Percentiles rank a stretch among this genome's conserved stretches.
These are phyloP conservation scores for Fusarium beomiforme DNA, from an alignment of 2,329 filamentous ascomycete genomes.

Conservation along the genomic window DNA sequence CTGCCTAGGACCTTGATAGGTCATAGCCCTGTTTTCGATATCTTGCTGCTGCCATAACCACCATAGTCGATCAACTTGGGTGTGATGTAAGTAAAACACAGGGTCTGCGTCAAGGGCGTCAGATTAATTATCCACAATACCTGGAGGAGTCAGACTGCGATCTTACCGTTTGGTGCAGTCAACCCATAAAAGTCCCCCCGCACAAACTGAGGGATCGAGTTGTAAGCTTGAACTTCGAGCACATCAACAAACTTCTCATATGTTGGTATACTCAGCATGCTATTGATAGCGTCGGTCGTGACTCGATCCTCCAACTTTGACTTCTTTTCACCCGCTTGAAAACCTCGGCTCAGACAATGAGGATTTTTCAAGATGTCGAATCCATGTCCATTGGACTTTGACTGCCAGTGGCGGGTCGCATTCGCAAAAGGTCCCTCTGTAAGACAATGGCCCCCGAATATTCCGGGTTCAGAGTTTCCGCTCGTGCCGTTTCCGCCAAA, in stretches of 20 bases:
- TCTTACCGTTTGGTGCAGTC: background rate
- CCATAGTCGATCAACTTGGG: background rate
- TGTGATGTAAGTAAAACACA: background rate
- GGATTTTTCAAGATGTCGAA: background rate
- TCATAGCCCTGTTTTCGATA: background rate
- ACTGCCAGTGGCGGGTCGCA: background rate
- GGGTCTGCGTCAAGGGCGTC: background rate
- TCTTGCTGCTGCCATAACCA: background rate
- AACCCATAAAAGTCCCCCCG: background rate
- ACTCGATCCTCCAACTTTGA: background rate
- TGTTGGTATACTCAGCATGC: fast-evolving
- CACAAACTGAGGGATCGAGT: background rate
- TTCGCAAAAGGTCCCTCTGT: background rate
- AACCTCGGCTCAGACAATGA: background rate
- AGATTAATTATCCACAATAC: background rate
- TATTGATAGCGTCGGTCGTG: background rate
- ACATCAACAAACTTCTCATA: background rate
- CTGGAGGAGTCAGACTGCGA: too few species aligned
- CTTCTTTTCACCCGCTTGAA: background rate
- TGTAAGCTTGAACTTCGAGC: background rate
- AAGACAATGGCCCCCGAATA: background rate
- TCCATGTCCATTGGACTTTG: background rate
- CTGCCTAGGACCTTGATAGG: background rate
- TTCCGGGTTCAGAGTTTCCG: background rate
- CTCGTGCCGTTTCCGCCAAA: background rate